Evolutionary conservation across 305 asterid genomes (phyloP), one percentile per base, ranked within the genome.

Genomic region (Fraxinus nigra): DNA sequence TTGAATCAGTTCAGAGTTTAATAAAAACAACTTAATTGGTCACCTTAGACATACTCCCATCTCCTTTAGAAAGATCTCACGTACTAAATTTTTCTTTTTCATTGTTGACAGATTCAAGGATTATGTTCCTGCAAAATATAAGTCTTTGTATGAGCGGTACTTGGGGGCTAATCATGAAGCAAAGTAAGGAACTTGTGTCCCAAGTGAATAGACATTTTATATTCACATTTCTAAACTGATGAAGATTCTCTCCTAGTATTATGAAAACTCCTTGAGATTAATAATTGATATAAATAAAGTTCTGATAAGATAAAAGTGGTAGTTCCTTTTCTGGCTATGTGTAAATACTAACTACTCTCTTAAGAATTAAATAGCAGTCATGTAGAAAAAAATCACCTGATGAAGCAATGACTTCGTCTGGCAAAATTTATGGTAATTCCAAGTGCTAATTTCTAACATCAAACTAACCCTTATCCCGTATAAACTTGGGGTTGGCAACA

Each of bases 21-120:
- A 56, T 56, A 7, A 56, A 18, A 56, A 18, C 13, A 7, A 56
- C 28, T 56, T 56, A 56, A 56, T 56, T 56, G 67, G 67, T 56
- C 67, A 56, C 28, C 28, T 56, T 7, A 56, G 67, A 6, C 11
- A 18, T 7, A 56, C 18, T n/a, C 33, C 33, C 37, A 43, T 48
- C 30, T 32, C 69, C 37, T 51, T 8, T 34, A 61, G 14, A 48
- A 30, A 73, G 79, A 82, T 35, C 89, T 82, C 26, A 84, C 65
- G 65, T 72, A 37, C 73, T 69, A 69, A 30, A 14, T 10, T 69
- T 67, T 69, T 33, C 74, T 83, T 79, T 84, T 74, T 81, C 43
- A 20, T 86, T 79, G 78, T 86, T 76, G 84, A 85, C 96, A 96
- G 99, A 84, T 96, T 96, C 94, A 94, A 91, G 90, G 91, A 90